Evolutionary conservation across 2,329 filamentous ascomycete genomes (phyloP).

Genomic region (Apiospora malaysiana): DNA sequence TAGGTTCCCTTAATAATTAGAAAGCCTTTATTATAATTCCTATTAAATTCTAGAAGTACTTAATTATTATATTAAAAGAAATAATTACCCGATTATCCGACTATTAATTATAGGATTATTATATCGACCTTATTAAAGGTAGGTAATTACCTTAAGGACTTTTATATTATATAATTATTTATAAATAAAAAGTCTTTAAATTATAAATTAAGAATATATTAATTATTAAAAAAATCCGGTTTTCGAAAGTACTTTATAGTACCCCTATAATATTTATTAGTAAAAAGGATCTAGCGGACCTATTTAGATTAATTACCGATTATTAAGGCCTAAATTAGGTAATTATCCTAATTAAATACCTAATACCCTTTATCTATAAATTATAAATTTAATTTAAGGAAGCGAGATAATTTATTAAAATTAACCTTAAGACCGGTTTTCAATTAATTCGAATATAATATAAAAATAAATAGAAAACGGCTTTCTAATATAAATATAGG

Average conservation of each 20-base stretch:
- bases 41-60: background rate
- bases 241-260: background rate
- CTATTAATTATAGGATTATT: background rate
- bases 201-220: background rate
- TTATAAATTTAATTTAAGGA: too few relatives aligned
- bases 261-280: background rate
- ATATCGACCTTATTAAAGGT: background rate
- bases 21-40: too few relatives aligned
- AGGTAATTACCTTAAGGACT: background rate
- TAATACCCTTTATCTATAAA: too few relatives aligned
- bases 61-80: background rate
- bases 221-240: background rate
- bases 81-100: background rate
- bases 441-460: too few relatives aligned
- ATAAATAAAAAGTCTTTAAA: background rate
- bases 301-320: background rate
- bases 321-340: background rate
- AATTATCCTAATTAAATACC: background rate
- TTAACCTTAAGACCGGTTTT: too few relatives aligned
- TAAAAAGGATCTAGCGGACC: background rate
- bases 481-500: too few relatives aligned
- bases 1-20: too few relatives aligned
- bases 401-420: too few relatives aligned
- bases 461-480: too few relatives aligned
- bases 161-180: slow-evolving; percentile 1